Evolutionary conservation across 208 protist species (phyloP).

Genomic region (Phytomonas francai): DNA sequence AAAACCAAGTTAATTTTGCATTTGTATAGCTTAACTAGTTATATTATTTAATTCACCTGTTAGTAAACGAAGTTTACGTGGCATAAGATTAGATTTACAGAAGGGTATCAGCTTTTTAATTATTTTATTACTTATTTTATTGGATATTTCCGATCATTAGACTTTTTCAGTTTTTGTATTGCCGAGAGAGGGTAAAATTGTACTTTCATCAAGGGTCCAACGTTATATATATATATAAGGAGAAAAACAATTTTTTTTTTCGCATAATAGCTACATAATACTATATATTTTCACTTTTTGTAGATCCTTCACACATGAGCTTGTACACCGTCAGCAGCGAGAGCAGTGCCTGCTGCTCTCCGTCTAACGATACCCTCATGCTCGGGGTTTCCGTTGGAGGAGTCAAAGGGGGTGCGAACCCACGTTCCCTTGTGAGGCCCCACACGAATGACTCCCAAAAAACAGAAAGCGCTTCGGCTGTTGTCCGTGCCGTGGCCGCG

Average conservation of each 20-base stretch:
- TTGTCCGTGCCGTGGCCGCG: slow-evolving; percentile 23
- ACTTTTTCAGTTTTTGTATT: slow-evolving; percentile 12
- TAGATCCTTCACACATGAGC: slow-evolving; percentile 11
- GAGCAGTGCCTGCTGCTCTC: slow-evolving; percentile 21
- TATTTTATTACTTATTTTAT: neutral
- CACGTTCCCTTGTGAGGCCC: neutral
- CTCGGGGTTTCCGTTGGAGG: neutral
- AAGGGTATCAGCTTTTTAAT: neutral
- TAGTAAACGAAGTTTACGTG: neutral
- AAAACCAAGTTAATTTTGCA: neutral
- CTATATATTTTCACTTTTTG: slow-evolving; percentile 9
- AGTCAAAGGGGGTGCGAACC: neutral
- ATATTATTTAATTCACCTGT: neutral
- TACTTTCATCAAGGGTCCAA: neutral
- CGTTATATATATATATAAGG: neutral
- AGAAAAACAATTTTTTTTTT: neutral
- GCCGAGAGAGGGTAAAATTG: neutral
- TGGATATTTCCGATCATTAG: neutral
- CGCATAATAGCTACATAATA: neutral
- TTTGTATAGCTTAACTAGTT: neutral
- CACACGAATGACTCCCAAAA: slow-evolving; percentile 15
- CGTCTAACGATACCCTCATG: neutral
- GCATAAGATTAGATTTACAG: neutral
- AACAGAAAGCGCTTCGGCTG: slow-evolving; percentile 21
- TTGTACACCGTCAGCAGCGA: slow-evolving; percentile 26